Conservation (phyloP, 768 basidiomycete genomes). For the Leccinum obscurum region DNA sequence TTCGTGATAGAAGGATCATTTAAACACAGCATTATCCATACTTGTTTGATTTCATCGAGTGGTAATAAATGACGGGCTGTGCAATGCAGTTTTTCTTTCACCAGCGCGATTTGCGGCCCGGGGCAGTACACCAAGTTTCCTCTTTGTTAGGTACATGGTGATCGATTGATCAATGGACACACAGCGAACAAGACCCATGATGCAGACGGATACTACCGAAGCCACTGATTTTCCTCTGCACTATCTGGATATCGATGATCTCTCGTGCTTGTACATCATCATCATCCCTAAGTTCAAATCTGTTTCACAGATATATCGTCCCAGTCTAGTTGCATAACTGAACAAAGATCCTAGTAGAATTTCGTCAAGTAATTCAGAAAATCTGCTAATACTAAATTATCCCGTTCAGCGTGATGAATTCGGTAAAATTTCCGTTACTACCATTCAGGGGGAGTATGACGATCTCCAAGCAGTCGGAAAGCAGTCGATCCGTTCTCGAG, state of each 20-base stretch:
- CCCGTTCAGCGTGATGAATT: not conserved
- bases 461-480: not conserved
- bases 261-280: not conserved
- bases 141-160: not conserved
- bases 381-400: not conserved
- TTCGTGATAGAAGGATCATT: not conserved
- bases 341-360: not conserved
- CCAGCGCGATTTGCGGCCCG: not conserved
- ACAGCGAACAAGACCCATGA: not conserved
- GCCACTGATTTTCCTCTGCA: not conserved
- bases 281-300: not conserved
- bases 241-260: not conserved
- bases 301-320: not conserved
- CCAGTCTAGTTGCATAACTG: not conserved
- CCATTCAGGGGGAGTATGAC: not conserved
- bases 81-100: not conserved
- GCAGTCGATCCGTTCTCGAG: not conserved
- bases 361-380: not conserved
- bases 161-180: not conserved
- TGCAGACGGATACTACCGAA: not conserved
- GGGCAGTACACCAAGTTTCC: not conserved
- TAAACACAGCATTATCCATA: not conserved
- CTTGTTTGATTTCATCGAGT: not conserved
- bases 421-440: not conserved
- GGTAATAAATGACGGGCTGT: not conserved